Evolutionary conservation across 1,284 basidiomycete genomes (phyloP).

Genomic region (Cryptococcus sp.): DNA sequence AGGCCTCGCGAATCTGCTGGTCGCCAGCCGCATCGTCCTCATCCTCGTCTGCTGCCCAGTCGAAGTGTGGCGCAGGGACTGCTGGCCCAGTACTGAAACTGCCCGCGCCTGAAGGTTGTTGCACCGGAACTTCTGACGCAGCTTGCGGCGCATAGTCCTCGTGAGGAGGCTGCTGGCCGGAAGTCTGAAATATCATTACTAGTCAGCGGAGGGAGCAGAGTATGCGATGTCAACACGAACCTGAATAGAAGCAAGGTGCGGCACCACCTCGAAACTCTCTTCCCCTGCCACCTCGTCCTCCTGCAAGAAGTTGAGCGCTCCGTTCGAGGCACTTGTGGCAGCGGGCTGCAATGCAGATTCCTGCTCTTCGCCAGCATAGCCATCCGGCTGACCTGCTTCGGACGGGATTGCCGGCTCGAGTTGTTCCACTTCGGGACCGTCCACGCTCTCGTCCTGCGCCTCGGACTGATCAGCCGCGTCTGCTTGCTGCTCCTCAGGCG

Average conservation of each 20-base stretch:
- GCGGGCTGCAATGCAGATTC: not conserved
- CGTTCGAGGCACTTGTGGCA: conserved; percentile 3
- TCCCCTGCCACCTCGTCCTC: conserved; percentile 41
- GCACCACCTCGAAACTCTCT: conserved; percentile 24
- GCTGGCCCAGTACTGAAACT: not conserved
- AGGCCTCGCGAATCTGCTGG: conserved; percentile 12
- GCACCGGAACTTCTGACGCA: not conserved
- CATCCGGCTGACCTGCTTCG: conserved; percentile 7
- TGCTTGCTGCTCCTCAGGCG: conserved; percentile 5
- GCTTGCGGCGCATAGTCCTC: conserved; percentile 1
- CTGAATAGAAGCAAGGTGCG: conserved; percentile 25
- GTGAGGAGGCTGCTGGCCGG: conserved; percentile 20
- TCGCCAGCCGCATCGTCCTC: conserved; percentile 20
- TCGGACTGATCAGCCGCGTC: conserved; percentile 1
- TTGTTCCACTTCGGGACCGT: conserved; percentile 3
- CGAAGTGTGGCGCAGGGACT: conserved; percentile 13
- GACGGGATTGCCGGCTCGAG: conserved; percentile 6
- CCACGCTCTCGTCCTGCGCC: not conserved
- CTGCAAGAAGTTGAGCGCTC: conserved; percentile 46
- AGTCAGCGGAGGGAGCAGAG: not conserved
- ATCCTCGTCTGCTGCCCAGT: conserved; percentile 37
- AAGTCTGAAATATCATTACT: conserved; percentile 12
- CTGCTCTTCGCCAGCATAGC: not conserved
- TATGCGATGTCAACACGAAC: conserved; percentile 17
- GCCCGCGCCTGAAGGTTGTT: not conserved